Evolutionary conservation across 2,329 filamentous ascomycete species (phyloP).

Genomic region (Ophiostoma populinum): DNA sequence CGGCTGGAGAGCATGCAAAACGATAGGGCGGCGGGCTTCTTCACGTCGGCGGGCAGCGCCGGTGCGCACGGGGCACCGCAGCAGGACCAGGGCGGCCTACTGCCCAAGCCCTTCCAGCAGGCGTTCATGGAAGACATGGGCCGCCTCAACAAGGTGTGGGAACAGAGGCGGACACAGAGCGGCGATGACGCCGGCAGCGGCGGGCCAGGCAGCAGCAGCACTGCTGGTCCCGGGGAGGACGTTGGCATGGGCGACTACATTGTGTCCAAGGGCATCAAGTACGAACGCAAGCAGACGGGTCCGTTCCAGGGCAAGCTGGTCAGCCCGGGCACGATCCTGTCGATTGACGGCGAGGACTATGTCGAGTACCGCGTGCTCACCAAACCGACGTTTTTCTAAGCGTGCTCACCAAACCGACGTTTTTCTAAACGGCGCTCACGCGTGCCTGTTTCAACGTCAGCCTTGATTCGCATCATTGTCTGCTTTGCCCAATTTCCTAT

Average conservation of each 20-base stretch:
- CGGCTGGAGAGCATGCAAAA: slow-evolving; percentile 34
- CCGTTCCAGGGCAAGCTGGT: slow-evolving; percentile 48
- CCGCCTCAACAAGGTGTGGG: slow-evolving; percentile 38
- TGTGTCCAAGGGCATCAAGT: slow-evolving; percentile 42
- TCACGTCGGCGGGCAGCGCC: no score
- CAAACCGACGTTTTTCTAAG: slow-evolving; percentile 44
- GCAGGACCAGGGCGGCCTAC: no score
- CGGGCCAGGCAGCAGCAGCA: no score
- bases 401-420: slow-evolving; percentile 3
- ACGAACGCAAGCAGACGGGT: slow-evolving; percentile 42
- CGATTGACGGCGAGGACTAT: slow-evolving; percentile 49
- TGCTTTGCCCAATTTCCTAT: neutral
- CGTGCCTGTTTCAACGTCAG: neutral
- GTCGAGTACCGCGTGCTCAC: slow-evolving; percentile 49
- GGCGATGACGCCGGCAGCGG: no score
- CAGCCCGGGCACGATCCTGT: slow-evolving; percentile 42
- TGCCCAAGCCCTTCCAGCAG: no score
- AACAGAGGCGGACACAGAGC: no score
- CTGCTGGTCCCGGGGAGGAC: no score
- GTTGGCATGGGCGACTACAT: no score
- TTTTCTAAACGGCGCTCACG: neutral
- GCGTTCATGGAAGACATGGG: slow-evolving; percentile 31
- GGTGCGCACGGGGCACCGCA: no score
- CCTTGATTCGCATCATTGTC: neutral
- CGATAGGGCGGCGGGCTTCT: no score